phyloP scores from a whole-genome alignment of 805 yeast species.

The Naumovozyma dairenensis region DNA sequence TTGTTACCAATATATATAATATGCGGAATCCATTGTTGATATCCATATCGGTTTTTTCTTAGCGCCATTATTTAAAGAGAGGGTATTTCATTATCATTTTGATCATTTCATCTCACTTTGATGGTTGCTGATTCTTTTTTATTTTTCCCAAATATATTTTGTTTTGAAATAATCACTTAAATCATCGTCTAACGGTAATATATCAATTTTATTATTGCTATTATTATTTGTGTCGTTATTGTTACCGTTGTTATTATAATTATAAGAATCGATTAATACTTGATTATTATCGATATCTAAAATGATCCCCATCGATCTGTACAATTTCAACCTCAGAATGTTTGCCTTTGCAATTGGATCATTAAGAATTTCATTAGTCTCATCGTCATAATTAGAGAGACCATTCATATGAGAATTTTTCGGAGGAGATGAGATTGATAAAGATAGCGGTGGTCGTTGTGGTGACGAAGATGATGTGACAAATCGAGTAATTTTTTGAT shows the following conservation, averaged over 20 bases:
- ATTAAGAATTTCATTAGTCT: slow-evolving; percentile 5
- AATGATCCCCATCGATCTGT: slow-evolving; percentile 48
- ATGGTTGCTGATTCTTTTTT: too few species aligned
- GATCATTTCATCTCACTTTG: slow-evolving; percentile 1
- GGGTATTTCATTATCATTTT: too few species aligned
- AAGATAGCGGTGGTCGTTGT: neutral
- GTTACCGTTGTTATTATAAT: too few species aligned
- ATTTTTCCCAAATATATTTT: slow-evolving; percentile 72
- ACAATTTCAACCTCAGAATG: slow-evolving; percentile 47
- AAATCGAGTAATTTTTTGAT: slow-evolving; percentile 11
- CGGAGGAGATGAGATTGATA: neutral
- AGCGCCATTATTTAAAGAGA: too few species aligned
- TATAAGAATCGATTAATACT: slow-evolving; percentile 41
- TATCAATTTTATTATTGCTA: slow-evolving; percentile 36
- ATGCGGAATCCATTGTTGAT: too few species aligned
- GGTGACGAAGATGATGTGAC: slow-evolving; percentile 1
- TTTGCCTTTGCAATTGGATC: slow-evolving; percentile 19
- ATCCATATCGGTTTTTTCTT: too few species aligned
- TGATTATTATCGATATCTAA: slow-evolving; percentile 35
- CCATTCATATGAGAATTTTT: neutral
- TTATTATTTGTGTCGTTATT: too few species aligned
- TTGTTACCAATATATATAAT: too few species aligned
- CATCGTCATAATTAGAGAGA: slow-evolving; percentile 5
- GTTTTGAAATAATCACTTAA: slow-evolving; percentile 61
- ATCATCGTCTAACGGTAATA: slow-evolving; percentile 40